phyloP scores from a whole-genome alignment of 1,284 basidiomycete genomes.

The Ceratobasidium sp. region DNA sequence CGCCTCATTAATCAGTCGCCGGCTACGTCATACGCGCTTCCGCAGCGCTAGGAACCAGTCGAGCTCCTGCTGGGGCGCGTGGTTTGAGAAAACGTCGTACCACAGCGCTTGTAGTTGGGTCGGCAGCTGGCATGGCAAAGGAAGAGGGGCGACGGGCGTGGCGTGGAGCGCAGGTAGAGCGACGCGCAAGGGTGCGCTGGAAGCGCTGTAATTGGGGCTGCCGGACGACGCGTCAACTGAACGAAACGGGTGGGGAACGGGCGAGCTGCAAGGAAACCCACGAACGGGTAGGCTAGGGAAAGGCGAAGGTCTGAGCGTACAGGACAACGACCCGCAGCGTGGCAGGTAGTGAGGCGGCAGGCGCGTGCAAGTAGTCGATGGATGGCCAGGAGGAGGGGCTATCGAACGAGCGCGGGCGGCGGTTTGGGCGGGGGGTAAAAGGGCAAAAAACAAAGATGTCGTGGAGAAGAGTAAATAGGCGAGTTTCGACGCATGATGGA shows the following conservation, averaged over 20 bases:
- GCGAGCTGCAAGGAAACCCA: neutral
- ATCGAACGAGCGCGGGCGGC: no score
- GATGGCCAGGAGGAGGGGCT: no score
- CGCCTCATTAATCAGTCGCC: neutral
- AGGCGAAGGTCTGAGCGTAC: neutral
- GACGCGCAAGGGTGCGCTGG: neutral
- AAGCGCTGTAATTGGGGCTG: neutral
- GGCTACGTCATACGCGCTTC: neutral
- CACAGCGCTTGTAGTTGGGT: neutral
- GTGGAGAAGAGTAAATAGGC: no score
- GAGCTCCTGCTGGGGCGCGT: neutral
- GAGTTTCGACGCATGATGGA: no score
- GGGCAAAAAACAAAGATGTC: no score
- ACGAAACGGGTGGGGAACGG: neutral
- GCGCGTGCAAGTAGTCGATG: neutral
- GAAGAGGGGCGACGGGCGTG: neutral
- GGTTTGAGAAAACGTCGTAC: neutral
- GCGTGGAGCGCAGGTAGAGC: neutral
- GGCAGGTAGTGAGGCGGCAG: neutral
- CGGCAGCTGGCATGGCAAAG: neutral
- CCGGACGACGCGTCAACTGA: neutral
- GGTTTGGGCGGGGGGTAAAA: no score
- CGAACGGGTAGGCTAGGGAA: neutral
- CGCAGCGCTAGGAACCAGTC: conserved; percentile 3
- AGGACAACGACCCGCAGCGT: neutral